Conservation (phyloP, 352 stramenopile species). For the Peronospora belbahrii region DNA sequence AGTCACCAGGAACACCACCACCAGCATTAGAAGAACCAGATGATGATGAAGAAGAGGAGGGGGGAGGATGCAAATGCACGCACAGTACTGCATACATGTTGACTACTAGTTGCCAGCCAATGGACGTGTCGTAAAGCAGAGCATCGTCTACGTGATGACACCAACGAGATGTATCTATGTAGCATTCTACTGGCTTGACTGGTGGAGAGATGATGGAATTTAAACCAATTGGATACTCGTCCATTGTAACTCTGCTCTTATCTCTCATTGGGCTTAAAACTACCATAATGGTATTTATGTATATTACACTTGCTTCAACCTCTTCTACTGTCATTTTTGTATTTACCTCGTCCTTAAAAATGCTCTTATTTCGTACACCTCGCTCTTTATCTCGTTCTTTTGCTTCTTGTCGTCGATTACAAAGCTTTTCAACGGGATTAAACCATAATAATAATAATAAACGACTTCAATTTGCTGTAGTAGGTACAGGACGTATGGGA, state of each 20-base stretch:
- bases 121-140: not conserved
- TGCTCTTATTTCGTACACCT: constrained; percentile 8
- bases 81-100: constrained; percentile 10
- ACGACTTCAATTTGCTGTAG: constrained; percentile 54
- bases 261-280: no score
- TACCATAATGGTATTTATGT: constrained; percentile 1
- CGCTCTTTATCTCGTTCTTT: constrained; percentile 9
- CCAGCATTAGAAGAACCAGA: constrained; percentile 50
- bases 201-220: not conserved
- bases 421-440: constrained; percentile 7
- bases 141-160: not conserved
- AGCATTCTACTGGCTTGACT: constrained; percentile 8
- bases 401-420: not conserved
- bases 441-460: no score
- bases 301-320: constrained; percentile 14
- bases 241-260: no score
- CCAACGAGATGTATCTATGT: constrained; percentile 2
- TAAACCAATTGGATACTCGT: no score
- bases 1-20: constrained; percentile 71
- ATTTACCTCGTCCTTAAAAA: constrained; percentile 7
- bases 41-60: constrained; percentile 12
- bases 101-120: constrained; percentile 7
- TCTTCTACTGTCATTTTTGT: constrained; percentile 4
- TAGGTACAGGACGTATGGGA: constrained; percentile 72
- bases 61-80: no score